Evolutionary conservation across 176 grass and related monocot species (phyloP).

Genomic region (Saccharum officinarum): DNA sequence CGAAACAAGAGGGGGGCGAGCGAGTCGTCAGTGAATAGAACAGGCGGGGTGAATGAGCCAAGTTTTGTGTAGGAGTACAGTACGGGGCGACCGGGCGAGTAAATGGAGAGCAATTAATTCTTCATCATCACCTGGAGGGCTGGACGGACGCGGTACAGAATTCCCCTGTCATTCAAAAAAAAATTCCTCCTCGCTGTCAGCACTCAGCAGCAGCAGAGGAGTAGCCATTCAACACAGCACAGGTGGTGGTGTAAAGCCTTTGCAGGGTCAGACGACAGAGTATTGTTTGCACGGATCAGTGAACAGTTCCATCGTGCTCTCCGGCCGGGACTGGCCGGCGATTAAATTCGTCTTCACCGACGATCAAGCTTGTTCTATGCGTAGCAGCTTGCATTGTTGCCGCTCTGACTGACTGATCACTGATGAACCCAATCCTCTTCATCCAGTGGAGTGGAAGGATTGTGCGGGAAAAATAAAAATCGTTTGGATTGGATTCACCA

Average conservation of each 20-base stretch:
- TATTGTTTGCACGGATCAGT: neutral
- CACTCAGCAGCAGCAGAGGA: neutral
- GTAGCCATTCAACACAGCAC: neutral
- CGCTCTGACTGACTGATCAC: neutral
- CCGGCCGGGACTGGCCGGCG: neutral
- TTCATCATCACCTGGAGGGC: conserved; percentile 17
- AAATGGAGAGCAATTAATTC: conserved; percentile 34
- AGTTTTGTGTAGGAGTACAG: neutral
- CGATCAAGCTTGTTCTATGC: neutral
- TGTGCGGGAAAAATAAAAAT: no score
- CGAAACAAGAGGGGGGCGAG: no score
- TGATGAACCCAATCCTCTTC: neutral
- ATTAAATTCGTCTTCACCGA: neutral
- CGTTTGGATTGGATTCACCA: no score
- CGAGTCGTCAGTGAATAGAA: neutral
- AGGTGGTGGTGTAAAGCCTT: neutral
- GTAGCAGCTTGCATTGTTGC: no score
- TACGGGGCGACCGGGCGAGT: neutral
- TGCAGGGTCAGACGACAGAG: neutral
- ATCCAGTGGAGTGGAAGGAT: no score
- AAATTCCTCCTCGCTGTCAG: conserved; percentile 28
- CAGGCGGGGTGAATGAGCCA: neutral
- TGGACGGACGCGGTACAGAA: conserved; percentile 31
- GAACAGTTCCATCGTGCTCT: neutral
- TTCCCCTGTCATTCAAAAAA: conserved; percentile 16